phyloP scores from a whole-genome alignment of 2,329 filamentous ascomycete species.

The Scytalidium sp. region DNA sequence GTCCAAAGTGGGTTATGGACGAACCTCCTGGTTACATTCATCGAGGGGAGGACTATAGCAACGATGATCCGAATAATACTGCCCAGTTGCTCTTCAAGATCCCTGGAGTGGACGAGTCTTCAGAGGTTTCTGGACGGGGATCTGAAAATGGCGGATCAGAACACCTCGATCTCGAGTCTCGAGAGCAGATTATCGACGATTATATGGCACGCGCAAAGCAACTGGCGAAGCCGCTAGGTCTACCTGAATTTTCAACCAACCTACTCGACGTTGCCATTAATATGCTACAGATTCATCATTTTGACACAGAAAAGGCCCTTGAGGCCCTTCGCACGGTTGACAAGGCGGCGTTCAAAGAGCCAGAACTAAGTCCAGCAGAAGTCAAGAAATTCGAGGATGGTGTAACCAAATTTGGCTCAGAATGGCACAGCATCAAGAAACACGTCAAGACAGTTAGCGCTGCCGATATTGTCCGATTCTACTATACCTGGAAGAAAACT shows the following conservation, averaged over 20 bases:
- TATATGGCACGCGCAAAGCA: conserved; percentile 63
- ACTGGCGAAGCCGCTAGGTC: conserved; percentile 60
- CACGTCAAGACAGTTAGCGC: conserved; percentile 82
- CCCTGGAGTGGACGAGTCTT: conserved; percentile 44
- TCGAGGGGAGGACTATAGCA: conserved; percentile 72
- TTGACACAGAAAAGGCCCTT: conserved; percentile 68
- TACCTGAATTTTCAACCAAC: conserved; percentile 78
- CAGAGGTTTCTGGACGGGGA: conserved; percentile 36
- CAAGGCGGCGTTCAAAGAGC: conserved; percentile 76
- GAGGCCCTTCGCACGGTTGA: conserved; percentile 66
- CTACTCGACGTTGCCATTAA: conserved; percentile 80
- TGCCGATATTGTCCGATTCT: conserved; percentile 82
- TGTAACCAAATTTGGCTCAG: conserved; percentile 85
- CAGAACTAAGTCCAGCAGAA: conserved; percentile 73
- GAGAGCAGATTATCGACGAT: conserved; percentile 60
- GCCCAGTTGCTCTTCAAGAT: conserved; percentile 77
- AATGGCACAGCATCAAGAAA: conserved; percentile 77
- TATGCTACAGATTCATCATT: conserved; percentile 68
- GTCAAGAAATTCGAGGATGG: conserved; percentile 90
- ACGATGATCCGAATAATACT: conserved; percentile 72
- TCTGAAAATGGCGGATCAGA: conserved; percentile 30
- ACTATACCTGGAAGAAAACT: conserved; percentile 98
- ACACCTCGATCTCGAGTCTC: conserved; percentile 23
- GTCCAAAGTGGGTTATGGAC: conserved; percentile 92
- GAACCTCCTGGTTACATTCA: conserved; percentile 82